Conservation (phyloP, 805 yeast genomes). For the Candida pini region DNA sequence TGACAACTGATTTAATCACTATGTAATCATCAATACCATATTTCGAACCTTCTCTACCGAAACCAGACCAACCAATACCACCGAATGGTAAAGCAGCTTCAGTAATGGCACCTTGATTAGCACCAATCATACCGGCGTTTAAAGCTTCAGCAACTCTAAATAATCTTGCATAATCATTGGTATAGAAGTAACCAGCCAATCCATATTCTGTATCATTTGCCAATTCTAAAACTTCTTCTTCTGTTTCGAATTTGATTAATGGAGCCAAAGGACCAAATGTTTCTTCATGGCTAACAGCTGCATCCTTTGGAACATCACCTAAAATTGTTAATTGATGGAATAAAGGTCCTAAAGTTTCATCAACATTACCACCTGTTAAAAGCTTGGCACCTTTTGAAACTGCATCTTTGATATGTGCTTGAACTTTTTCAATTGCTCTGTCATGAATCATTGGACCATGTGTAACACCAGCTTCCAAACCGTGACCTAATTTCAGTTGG, state of each 20-base stretch:
- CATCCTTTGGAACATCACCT: conserved; percentile 50
- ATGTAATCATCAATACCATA: conserved; percentile 73
- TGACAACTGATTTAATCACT: conserved; percentile 57
- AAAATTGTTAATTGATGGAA: conserved; percentile 68
- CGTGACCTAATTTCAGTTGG: conserved; percentile 54
- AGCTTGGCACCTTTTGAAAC: conserved; percentile 58
- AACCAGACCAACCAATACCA: conserved; percentile 73
- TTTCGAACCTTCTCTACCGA: conserved; percentile 75
- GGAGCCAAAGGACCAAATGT: conserved; percentile 82
- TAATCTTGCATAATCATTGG: conserved; percentile 48
- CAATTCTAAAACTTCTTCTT: conserved; percentile 52
- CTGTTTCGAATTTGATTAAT: conserved; percentile 55
- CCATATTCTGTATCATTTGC: conserved; percentile 73
- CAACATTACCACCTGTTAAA: conserved; percentile 52
- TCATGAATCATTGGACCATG: conserved; percentile 75
- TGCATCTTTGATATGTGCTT: conserved; percentile 62
- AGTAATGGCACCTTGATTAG: conserved; percentile 67
- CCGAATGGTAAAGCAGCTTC: conserved; percentile 72
- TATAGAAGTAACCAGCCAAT: conserved; percentile 70
- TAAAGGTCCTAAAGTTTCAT: conserved; percentile 51
- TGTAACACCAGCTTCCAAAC: conserved; percentile 50
- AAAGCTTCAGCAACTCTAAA: conserved; percentile 61
- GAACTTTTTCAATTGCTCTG: conserved; percentile 56
- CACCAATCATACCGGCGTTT: conserved; percentile 79
- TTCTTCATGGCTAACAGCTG: conserved; percentile 61